These are phyloP conservation scores for Phalaenopsis aphrodite DNA, from an alignment of 106 monocot species.

Conservation along the genomic window DNA sequence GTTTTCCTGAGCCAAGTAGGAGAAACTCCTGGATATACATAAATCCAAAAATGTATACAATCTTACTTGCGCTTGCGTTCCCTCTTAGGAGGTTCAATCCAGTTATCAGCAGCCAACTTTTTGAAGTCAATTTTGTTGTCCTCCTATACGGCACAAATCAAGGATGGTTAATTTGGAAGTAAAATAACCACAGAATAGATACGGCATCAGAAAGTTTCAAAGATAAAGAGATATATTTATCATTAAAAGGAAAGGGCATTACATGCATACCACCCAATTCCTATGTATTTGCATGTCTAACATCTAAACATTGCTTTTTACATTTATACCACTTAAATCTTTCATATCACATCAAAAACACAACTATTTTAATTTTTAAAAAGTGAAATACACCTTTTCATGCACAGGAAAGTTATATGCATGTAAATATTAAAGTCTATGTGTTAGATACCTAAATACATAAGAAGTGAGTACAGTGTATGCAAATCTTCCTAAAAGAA, in stretches of 20 bases:
- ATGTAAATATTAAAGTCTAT: too few relatives aligned
- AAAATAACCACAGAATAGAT: background rate
- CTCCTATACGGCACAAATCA: constrained; percentile 38
- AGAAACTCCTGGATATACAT: background rate
- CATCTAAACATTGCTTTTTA: too few relatives aligned
- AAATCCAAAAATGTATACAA: background rate
- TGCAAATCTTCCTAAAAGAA: background rate
- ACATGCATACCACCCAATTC: too few relatives aligned
- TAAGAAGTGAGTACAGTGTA: too few relatives aligned
- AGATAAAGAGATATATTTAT: background rate
- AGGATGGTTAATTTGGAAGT: constrained; percentile 2
- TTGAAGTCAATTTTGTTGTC: constrained; percentile 82
- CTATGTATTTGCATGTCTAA: too few relatives aligned
- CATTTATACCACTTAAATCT: too few relatives aligned
- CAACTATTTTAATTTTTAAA: too few relatives aligned
- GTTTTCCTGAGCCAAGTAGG: background rate
- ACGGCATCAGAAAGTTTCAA: background rate
- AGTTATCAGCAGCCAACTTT: constrained; percentile 88
- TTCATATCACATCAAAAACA: too few relatives aligned
- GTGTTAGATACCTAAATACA: too few relatives aligned
- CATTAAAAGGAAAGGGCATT: too few relatives aligned
- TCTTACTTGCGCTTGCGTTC: constrained; percentile 93
- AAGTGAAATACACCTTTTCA: too few relatives aligned
- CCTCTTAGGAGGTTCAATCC: constrained; percentile 86
- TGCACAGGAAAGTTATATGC: too few relatives aligned